These are phyloP conservation scores for Colletotrichum shisoi DNA, from an alignment of 2,329 filamentous ascomycete species.

Conservation along the genomic window DNA sequence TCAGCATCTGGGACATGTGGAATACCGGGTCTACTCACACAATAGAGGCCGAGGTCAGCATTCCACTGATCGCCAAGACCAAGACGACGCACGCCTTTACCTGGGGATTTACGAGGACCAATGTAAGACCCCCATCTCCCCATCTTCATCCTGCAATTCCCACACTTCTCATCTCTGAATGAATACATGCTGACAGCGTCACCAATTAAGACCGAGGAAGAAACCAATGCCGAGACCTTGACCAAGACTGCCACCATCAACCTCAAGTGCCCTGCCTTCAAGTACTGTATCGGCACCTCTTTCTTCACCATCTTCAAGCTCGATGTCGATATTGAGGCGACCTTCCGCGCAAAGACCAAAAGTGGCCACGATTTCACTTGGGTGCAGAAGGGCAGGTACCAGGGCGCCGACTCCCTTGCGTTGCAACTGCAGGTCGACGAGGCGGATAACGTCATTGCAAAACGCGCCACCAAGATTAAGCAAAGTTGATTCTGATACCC, in stretches of 20 bases:
- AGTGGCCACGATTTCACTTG: conserved; percentile 33
- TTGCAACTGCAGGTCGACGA: conserved; percentile 37
- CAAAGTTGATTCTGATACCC: conserved; percentile 9
- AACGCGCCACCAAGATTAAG: not conserved
- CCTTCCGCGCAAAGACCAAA: conserved; percentile 34
- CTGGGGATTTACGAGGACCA: conserved; percentile 30
- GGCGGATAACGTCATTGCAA: conserved; percentile 20
- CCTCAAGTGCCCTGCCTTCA: conserved; percentile 36
- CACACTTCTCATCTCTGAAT: no score
- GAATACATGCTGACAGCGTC: not conserved
- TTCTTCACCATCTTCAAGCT: conserved; percentile 40
- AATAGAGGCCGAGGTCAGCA: conserved; percentile 26
- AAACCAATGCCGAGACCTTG: conserved; percentile 24
- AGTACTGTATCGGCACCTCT: conserved; percentile 37
- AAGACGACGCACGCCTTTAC: conserved; percentile 26
- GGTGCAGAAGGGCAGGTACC: conserved; percentile 34
- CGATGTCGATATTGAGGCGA: conserved; percentile 39
- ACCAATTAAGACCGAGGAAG: conserved; percentile 15
- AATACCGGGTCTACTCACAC: conserved; percentile 27
- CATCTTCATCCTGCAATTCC: not conserved
- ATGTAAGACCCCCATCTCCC: conserved; percentile 12
- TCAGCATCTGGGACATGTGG: conserved; percentile 29
- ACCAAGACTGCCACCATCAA: conserved; percentile 38
- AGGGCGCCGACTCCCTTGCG: conserved; percentile 35
- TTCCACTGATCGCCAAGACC: conserved; percentile 27